phyloP scores from a whole-genome alignment of 1,284 basidiomycete species.

The Macrocybe sp. region DNA sequence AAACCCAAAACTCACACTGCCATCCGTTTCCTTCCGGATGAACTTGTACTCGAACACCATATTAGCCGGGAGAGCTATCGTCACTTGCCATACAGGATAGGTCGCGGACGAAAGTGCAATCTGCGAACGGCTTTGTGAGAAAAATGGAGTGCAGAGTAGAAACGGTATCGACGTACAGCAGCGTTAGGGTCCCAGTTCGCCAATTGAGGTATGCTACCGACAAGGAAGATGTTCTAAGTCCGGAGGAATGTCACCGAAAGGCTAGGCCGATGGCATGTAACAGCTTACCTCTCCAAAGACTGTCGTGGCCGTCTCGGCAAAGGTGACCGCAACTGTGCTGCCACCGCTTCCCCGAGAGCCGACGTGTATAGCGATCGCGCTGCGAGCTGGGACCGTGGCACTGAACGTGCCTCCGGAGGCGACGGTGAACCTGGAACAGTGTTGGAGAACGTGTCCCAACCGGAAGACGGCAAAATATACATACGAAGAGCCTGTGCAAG shows the following conservation, averaged over 20 bases:
- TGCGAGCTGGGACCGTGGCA: conserved; percentile 46
- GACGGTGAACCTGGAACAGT: conserved; percentile 28
- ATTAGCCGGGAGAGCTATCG: conserved; percentile 41
- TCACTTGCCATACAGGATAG: conserved; percentile 55
- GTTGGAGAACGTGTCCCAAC: not conserved
- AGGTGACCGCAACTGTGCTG: conserved; percentile 37
- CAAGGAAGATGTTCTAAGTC: conserved; percentile 52
- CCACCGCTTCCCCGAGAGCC: conserved; percentile 25
- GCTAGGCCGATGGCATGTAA: not conserved
- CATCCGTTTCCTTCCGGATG: conserved; percentile 50
- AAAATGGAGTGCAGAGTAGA: not conserved
- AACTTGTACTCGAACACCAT: conserved; percentile 58
- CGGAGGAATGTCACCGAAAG: not conserved
- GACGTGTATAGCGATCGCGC: conserved; percentile 56
- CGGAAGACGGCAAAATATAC: conserved; percentile 14
- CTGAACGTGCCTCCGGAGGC: conserved; percentile 50
- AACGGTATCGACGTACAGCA: conserved; percentile 31
- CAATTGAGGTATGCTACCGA: conserved; percentile 50
- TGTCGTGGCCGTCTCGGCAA: conserved; percentile 51
- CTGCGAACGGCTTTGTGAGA: conserved; percentile 23
- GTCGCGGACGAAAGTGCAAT: conserved; percentile 45
- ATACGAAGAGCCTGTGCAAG: conserved; percentile 48
- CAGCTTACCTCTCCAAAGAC: conserved; percentile 46
- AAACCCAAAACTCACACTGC: conserved; percentile 36
- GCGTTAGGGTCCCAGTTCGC: conserved; percentile 44